Base-by-base conservation (phyloP, 2,329 filamentous ascomycete species). In the Aspergillus unguis region DNA sequence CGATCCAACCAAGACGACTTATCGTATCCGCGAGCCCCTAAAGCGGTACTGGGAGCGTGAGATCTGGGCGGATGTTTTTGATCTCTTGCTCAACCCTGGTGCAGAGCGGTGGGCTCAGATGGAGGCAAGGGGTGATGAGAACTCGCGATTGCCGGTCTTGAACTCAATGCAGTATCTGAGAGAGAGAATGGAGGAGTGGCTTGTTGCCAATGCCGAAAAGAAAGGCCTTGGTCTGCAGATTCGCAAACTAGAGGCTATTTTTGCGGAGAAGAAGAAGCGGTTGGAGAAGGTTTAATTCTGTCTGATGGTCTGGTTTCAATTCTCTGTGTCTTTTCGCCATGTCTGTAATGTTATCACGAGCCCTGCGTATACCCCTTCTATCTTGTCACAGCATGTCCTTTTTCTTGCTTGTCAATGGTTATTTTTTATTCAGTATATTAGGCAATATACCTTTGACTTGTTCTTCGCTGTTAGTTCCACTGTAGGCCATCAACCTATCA, bases 21-120 rank as follows among this genome's bases (percentile, higher is more conserved):
- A 96, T 74, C 84, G 81, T 58, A 85, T 96, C 59, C 83, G 87
- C 47, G 92, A 96, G 72, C 83, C 78, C 10, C 74, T 97, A 55
- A 99, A 99, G 77, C 76, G 94, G 41, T 99, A 99, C 73, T 99
- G 94, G 94, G 92, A 97, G 77, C 87, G 85, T 44, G 91, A 96
- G 45, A 83, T 97, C 41, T 99, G 94, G 94, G 74, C 68, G 2
- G 85, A 88, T 55, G 85, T 87, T 44, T 95, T 99, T 69, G 87
- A 92, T 59, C 64, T 97, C 53, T 74, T 97, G 59, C 77, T 99
- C 40, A 99, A 99, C 70, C 92, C 92, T 0, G 62, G 64, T 7
- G 61, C 62, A 3, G 79, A 81, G 2, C 79, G 78, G 53, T 84
- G 85, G 71, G 71, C 82, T n/a, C 80, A 81, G 7, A 75, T 67